phyloP scores from a whole-genome alignment of 805 yeast genomes.

The Wickerhamiella brachini region DNA sequence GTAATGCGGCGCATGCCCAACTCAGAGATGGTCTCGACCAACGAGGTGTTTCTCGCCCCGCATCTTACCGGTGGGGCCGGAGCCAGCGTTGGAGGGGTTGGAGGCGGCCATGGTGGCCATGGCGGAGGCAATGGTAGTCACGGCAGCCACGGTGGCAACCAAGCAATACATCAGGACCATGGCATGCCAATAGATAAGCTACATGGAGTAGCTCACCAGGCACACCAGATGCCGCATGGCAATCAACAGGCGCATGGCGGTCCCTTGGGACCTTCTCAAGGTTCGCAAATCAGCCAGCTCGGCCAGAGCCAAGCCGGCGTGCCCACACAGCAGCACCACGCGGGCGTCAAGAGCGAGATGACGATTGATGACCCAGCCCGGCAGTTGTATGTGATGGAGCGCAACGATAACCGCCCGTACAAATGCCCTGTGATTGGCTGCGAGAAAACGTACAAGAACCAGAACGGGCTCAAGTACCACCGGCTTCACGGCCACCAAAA shows the following conservation, averaged over 20 bases:
- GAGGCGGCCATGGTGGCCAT: too few relatives aligned
- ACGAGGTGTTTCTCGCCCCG: conserved; percentile 62
- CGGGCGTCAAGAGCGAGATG: conserved; percentile 46
- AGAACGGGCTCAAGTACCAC: conserved; percentile 93
- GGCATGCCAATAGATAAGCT: not conserved
- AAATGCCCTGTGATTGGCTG: conserved; percentile 98
- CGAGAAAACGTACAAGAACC: conserved; percentile 93
- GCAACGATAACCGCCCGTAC: conserved; percentile 85
- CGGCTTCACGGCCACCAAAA: conserved; percentile 94
- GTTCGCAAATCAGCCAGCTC: not conserved
- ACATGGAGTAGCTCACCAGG: not conserved
- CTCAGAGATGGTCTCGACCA: conserved; percentile 83
- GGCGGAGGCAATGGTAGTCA: too few relatives aligned
- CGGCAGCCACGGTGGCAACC: not conserved
- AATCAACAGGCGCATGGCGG: not conserved
- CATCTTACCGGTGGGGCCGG: conserved; percentile 1
- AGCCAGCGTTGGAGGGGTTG: not conserved
- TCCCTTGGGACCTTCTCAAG: too few relatives aligned
- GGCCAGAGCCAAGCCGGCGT: not conserved
- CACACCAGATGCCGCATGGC: not conserved
- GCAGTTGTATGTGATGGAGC: conserved; percentile 82
- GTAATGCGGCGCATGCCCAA: conserved; percentile 31
- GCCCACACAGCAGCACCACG: not conserved
- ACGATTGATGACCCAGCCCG: conserved; percentile 96
- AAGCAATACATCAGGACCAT: not conserved